Evolutionary conservation across 805 yeast genomes (phyloP).

Genomic region (Pachysolen tannophilus): DNA sequence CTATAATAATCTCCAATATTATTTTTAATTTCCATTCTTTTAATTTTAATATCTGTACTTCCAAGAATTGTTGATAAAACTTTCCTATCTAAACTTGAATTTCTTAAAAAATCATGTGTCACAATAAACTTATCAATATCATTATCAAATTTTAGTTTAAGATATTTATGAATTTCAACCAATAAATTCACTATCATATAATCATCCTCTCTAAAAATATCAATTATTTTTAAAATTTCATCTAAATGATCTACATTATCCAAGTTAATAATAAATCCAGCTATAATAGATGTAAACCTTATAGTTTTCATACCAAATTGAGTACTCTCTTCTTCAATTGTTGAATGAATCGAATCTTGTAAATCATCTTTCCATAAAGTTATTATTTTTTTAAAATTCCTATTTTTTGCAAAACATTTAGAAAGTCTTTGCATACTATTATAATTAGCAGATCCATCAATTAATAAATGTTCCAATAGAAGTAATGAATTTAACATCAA

Average conservation of each 20-base stretch:
- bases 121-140: too few relatives aligned
- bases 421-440: neutral
- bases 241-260: neutral
- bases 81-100: neutral
- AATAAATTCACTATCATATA: constrained; percentile 1
- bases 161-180: neutral
- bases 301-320: neutral
- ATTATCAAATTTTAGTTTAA: neutral
- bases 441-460: neutral
- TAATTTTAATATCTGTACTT: neutral
- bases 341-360: neutral
- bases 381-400: neutral
- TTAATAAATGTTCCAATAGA: neutral
- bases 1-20: neutral
- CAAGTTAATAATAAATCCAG: neutral
- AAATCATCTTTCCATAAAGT: neutral
- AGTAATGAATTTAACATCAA: neutral
- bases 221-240: neutral
- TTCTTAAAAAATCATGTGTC: neutral
- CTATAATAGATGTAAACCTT: neutral
- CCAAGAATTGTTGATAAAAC: neutral
- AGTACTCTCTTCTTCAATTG: neutral
- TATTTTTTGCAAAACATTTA: neutral
- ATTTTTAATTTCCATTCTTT: neutral
- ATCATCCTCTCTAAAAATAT: constrained; percentile 3